Base-by-base conservation (phyloP, 176 grass and related monocot species). In the Eleusine indica region DNA sequence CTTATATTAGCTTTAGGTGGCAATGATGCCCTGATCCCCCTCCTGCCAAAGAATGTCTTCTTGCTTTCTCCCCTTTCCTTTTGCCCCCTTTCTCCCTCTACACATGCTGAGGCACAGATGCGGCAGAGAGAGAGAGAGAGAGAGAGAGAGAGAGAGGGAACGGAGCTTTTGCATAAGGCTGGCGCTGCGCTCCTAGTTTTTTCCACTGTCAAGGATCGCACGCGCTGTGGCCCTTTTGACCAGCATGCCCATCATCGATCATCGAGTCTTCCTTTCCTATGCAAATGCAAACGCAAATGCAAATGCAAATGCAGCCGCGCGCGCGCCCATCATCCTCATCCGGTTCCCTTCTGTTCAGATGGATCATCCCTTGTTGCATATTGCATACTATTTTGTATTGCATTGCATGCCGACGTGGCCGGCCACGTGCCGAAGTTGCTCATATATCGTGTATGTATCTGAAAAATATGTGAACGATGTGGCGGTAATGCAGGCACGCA, bases 151-250 rank as follows among this genome's bases (percentile, higher is more conserved):
- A 12, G 15, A 19, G 49, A 52, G 71, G 25, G 25, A 25, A 25
- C 25, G 25, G 3, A 22, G 47, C 91, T 84, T 94, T 98, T 90
- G 70, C 79, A 80, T 91, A 95, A 94, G 96, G 93, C 93, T 95
- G 93, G n/a, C 44, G 93, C 25, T 38, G 78, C 32, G 2, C 49
- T 70, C 35, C 75, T 85, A 63, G 88, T 87, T 88, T 86, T 86
- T 83, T 81, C 79, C 87, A 83, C 82, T 82, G 79, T 83, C 81
- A 64, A 42, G 25, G 29, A 69, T 85, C 79, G 87, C 87, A 91
- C 82, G 87, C 85, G 87, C 71, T 29, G 14, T 15, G 18, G 0
- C 35, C 30, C 71, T 57, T 79, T 87, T 84, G 82, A 89, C 82
- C 75, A 54, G 66, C 58, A 11, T 4, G 51, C 7, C 7, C 68